Conservation (phyloP, 371 early-diverging fungal species). For the Lichtheimia ramosa region DNA sequence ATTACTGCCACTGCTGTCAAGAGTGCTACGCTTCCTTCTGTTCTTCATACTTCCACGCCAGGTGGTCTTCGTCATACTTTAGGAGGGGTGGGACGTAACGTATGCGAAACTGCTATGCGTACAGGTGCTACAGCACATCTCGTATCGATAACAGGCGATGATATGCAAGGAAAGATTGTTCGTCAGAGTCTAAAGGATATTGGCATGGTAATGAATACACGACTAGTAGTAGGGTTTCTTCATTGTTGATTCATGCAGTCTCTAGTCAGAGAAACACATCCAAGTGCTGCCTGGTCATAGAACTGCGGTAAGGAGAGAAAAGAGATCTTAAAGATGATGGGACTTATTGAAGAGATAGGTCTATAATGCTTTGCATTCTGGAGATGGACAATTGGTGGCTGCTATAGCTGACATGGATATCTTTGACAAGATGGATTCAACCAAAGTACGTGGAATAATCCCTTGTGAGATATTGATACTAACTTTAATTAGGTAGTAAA, state of each 20-base stretch:
- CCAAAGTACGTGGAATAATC: conserved; percentile 23
- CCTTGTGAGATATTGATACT: neutral
- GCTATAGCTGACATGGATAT: conserved; percentile 92
- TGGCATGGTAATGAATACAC: conserved; percentile 46
- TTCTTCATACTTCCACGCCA: conserved; percentile 69
- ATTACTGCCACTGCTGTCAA: conserved; percentile 51
- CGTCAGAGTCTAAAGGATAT: conserved; percentile 49
- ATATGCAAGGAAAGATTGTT: conserved; percentile 61
- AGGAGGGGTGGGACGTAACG: conserved; percentile 92
- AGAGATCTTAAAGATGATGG: neutral
- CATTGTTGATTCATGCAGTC: neutral
- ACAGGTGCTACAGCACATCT: conserved; percentile 64
- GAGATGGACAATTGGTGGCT: conserved; percentile 68
- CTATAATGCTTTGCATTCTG: conserved; percentile 77
- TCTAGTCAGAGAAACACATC: conserved; percentile 37
- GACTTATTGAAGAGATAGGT: conserved; percentile 34
- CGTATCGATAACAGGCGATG: conserved; percentile 73
- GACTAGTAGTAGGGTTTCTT: neutral
- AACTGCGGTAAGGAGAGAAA: conserved; percentile 30
- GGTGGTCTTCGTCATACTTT: conserved; percentile 66
- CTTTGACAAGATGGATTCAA: conserved; percentile 47
- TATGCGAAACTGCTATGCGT: conserved; percentile 78
- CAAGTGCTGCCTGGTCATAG: conserved; percentile 16
- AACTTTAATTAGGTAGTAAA: neutral
- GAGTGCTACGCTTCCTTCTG: conserved; percentile 5